Base-by-base conservation (phyloP, 1,284 basidiomycete species). In the Earliella scabrosa region DNA sequence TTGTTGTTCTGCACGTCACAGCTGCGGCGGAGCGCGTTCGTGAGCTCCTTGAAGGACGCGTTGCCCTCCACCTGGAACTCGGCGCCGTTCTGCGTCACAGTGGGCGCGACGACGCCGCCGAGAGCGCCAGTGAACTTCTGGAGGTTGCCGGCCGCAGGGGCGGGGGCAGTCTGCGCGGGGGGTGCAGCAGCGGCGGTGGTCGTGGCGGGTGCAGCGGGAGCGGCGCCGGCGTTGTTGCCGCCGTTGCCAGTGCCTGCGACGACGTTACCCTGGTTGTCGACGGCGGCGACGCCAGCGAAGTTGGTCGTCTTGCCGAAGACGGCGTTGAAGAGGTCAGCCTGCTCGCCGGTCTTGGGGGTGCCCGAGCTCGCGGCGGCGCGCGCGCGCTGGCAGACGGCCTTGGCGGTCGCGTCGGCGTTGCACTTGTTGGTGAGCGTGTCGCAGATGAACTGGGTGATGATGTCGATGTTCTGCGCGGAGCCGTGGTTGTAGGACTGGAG, bases 1-100 rank as follows among this genome's bases (percentile, higher is more conserved):
- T 73, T 49, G 71, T 85, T 85, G 68, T 85, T 75, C 71, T 85
- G 83, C 35, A 84, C 77, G 61, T 84, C 82, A 71, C 85, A 86
- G 7, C 81, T 82, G 45, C 85, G 80, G 9, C 74, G 75, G 50
- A 86, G 74, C 10, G 85, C 84, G 53, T 78, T 81, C 46, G 65
- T 68, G 29, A 75, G 53, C 68, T 80, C 80, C 50, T 83, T 63
- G 77, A 86, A 87, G 24, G 71, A 67, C 50, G 78, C 77, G 52
- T 80, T 79, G 61, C 74, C 77, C 43, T 65, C 53, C 52, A 82
- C 81, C 41, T 71, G 65, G 73, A 84, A 84, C 45, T 63, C 81
- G 51, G 73, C 68, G n/a, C 77, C 80, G 44, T 76, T 73, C 50
- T 61, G 63, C 18, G 72, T 78, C 38, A 84, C 82, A 13, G 77